Evolutionary conservation across 1,284 basidiomycete genomes (phyloP).

Genomic region (Microbotryum violaceum): DNA sequence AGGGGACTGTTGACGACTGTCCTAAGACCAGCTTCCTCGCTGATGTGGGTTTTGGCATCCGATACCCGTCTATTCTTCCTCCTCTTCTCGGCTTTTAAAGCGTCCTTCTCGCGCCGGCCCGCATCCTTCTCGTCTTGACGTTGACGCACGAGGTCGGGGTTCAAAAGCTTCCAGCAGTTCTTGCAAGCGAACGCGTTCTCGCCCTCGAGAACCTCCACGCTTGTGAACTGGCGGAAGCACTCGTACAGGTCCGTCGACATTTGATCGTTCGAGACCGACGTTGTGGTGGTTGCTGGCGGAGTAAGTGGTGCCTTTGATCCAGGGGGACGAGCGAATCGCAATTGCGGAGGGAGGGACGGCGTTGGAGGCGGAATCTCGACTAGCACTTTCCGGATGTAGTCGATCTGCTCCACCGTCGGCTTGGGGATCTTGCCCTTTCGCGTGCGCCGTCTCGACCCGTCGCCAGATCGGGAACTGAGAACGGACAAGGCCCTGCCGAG

Average conservation of each 20-base stretch:
- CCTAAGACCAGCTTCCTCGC: background rate
- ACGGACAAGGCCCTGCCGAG: slow-evolving; percentile 19
- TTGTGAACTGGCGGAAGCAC: slow-evolving; percentile 74
- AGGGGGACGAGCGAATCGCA: slow-evolving; percentile 33
- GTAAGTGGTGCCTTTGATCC: slow-evolving; percentile 2
- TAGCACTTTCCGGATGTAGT: slow-evolving; percentile 33
- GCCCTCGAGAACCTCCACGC: slow-evolving; percentile 81
- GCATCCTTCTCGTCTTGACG: slow-evolving; percentile 31
- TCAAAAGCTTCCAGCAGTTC: slow-evolving; percentile 71
- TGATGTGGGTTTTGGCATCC: slow-evolving; percentile 3
- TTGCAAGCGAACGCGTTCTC: slow-evolving; percentile 90
- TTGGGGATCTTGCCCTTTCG: slow-evolving; percentile 27
- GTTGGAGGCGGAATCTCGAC: slow-evolving; percentile 31
- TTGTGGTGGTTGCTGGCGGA: background rate
- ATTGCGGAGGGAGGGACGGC: slow-evolving; percentile 12
- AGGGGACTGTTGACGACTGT: background rate
- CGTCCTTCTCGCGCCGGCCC: slow-evolving; percentile 13
- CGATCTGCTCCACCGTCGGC: slow-evolving; percentile 31
- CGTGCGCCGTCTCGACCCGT: slow-evolving; percentile 1
- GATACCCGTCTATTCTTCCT: background rate
- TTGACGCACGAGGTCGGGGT: slow-evolving; percentile 35
- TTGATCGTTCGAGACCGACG: background rate
- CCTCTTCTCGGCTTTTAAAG: slow-evolving; percentile 32
- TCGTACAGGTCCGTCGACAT: slow-evolving; percentile 44
- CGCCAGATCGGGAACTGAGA: slow-evolving; percentile 13